phyloP scores from a whole-genome alignment of 2,329 filamentous ascomycete species.

The Stenocarpella maydis region DNA sequence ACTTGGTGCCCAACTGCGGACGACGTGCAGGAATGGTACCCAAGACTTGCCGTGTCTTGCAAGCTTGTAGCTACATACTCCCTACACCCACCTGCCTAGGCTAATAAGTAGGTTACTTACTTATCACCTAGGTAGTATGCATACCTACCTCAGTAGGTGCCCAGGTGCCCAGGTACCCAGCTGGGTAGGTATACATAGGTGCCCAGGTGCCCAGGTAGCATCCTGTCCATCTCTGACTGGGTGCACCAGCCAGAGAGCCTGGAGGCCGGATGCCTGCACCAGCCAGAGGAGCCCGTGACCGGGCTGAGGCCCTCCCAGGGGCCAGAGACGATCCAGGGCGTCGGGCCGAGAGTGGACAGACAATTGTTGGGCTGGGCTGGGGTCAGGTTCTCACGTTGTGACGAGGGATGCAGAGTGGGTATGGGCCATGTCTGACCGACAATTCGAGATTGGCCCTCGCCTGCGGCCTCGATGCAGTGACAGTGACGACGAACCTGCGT shows the following conservation, averaged over 20 bases:
- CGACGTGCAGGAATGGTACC: slow-evolving; percentile 25
- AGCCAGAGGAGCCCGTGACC: slow-evolving; percentile 11
- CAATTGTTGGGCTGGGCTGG: slow-evolving; percentile 16
- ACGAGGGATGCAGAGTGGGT: slow-evolving; percentile 18
- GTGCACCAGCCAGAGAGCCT: no score
- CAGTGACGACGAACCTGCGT: no score
- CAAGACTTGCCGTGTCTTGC: slow-evolving; percentile 12
- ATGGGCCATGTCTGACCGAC: slow-evolving; percentile 18
- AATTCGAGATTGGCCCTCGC: slow-evolving; percentile 22
- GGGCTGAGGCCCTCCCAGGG: background rate
- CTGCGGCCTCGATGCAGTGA: slow-evolving; percentile 27
- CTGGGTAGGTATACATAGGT: no score
- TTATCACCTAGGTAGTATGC: no score
- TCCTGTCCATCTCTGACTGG: no score
- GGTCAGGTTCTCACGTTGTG: background rate
- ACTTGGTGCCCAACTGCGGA: slow-evolving; percentile 41
- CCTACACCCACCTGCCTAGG: no score
- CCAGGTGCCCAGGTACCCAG: no score
- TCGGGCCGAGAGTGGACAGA: background rate
- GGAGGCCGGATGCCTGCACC: background rate
- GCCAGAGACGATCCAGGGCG: slow-evolving; percentile 2
- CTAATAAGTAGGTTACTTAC: no score
- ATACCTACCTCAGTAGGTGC: no score
- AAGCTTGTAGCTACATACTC: no score
- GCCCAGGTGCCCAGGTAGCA: no score